Base-by-base conservation (phyloP, 2,329 filamentous ascomycete genomes). In the Botrytis tulipae region DNA sequence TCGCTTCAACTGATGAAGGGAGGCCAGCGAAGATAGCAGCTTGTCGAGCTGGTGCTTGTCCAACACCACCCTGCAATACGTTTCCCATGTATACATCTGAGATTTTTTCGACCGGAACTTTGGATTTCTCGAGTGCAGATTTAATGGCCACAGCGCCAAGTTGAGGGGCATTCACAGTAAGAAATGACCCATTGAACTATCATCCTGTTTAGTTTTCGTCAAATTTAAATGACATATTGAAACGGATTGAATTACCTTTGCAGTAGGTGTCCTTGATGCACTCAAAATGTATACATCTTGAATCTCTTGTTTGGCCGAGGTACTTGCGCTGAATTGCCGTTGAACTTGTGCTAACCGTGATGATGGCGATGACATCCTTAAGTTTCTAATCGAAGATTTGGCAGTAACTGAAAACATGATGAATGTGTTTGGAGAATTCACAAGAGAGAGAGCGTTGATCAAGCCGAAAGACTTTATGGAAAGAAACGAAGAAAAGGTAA, bases 41-140 rank as follows among this genome's bases (percentile, higher is more conserved):
- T 84, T 99, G 96, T 67, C 96, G 90, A 35, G 96, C 95, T 2
- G 96, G 96, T 0, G 96, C 90, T 84, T 99, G 96, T 63, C 96
- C 96, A 9, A 96, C 88, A 29, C 88, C 89, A 62, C 88, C 95
- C 82, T 94, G 91, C 59, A 98, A 87, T 16, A 98, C 96, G 80
- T 98, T 97, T 81, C 96, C 96, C 93, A 98, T 97, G 85, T 98
- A 98, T 25, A 98, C 94, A 83, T 97, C 93, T 76, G 91, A 92
- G 80, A 98, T 93, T 81, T 92, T 92, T 48, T 91, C 90, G 70
- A 90, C 83, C 2, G 96, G 95, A 10, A 98, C 88, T 76, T 90
- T 91, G 70, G 95, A 97, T 83, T 96, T 97, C 78, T 91, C 89
- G 71, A 99, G 84, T 42, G 96, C 96, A 65, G 94, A 92, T 83